phyloP scores from a whole-genome alignment of 345 rosid genomes.

The Citrus mangshanensis region DNA sequence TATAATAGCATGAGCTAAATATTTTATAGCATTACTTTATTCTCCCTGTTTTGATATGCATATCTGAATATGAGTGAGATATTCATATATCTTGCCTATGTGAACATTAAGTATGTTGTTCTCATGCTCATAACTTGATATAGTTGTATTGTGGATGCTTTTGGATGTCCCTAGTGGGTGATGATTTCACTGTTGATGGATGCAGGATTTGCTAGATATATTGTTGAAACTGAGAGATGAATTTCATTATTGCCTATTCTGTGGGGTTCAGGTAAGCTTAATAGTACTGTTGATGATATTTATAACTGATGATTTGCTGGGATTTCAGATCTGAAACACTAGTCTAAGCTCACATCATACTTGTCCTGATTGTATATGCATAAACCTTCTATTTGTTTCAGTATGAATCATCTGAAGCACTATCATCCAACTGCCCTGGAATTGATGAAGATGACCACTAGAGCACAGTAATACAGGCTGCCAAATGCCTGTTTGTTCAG shows the following conservation, averaged over 20 bases:
- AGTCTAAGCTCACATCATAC: neutral
- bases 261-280: conserved; percentile 66
- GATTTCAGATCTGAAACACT: neutral
- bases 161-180: conserved; percentile 1
- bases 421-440: conserved; percentile 77
- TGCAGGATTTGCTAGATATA: conserved; percentile 74
- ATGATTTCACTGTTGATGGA: conserved; percentile 17
- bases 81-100: neutral
- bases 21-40: neutral
- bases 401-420: conserved; percentile 84
- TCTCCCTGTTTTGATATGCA: neutral
- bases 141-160: neutral
- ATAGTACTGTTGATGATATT: neutral
- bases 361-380: neutral
- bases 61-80: neutral
- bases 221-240: conserved; percentile 75
- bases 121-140: neutral
- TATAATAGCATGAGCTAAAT: neutral
- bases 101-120: neutral
- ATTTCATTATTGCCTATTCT: conserved; percentile 72
- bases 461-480: neutral
- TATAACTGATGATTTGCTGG: neutral
- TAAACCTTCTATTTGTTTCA: conserved; percentile 33
- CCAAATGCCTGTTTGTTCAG: neutral
- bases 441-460: conserved; percentile 74